Percentiles rank a stretch among this genome's conserved stretches.
Evolutionary conservation across 805 yeast genomes (phyloP).

Genomic region (Barnettozyma pratensis): DNA sequence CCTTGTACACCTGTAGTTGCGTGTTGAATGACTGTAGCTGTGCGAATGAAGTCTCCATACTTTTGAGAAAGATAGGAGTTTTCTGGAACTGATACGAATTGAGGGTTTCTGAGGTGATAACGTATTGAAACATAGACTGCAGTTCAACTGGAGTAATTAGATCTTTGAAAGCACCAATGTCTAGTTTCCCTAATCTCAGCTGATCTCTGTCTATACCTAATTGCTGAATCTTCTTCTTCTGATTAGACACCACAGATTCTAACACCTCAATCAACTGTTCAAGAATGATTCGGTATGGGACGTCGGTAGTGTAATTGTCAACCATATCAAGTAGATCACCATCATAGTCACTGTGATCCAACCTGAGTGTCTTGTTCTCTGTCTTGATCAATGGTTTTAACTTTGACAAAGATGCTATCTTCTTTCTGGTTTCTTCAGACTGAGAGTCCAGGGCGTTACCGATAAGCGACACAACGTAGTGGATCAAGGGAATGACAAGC

Average conservation of each 20-base stretch:
- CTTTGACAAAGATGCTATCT: slow-evolving; percentile 2
- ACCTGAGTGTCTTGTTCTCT: slow-evolving; percentile 12
- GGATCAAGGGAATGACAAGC: slow-evolving; percentile 13
- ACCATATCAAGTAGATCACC: slow-evolving; percentile 7
- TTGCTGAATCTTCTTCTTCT: slow-evolving; percentile 27
- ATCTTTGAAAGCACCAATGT: slow-evolving; percentile 27
- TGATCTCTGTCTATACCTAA: slow-evolving; percentile 27
- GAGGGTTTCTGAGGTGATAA: slow-evolving; percentile 23
- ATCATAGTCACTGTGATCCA: slow-evolving; percentile 21
- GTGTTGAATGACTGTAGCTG: slow-evolving; percentile 19
- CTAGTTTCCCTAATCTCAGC: slow-evolving; percentile 27
- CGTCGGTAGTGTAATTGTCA: neutral
- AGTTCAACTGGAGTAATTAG: slow-evolving; percentile 29
- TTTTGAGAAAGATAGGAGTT: slow-evolving; percentile 21
- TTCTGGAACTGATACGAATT: slow-evolving; percentile 25
- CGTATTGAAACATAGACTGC: slow-evolving; percentile 31
- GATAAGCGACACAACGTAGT: slow-evolving; percentile 8
- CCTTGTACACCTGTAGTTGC: slow-evolving; percentile 24
- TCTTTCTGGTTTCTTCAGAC: neutral
- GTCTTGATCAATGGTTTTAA: slow-evolving; percentile 5
- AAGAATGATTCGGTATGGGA: neutral
- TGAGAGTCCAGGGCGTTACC: slow-evolving; percentile 4
- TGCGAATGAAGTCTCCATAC: slow-evolving; percentile 22
- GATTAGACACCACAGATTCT: slow-evolving; percentile 25
- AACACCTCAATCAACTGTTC: slow-evolving; percentile 14